phyloP scores from a whole-genome alignment of 2,329 filamentous ascomycete genomes.

The Monilinia vaccinii-corymbosi region DNA sequence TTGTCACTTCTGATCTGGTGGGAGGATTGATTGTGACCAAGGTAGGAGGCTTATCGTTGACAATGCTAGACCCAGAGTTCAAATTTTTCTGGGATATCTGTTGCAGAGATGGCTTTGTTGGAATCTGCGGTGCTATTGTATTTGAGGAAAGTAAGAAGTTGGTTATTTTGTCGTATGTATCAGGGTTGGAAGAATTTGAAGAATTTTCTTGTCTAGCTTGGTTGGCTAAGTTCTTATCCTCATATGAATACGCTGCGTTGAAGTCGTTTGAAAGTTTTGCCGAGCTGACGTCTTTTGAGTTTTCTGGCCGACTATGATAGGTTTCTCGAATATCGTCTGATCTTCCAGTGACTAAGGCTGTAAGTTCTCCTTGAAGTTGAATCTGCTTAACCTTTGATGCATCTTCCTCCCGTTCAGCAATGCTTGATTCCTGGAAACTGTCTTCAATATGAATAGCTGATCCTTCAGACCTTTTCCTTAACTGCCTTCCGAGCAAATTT shows the following conservation, averaged over 20 bases:
- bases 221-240: too few relatives aligned
- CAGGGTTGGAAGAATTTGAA: neutral
- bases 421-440: neutral
- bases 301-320: neutral
- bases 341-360: neutral
- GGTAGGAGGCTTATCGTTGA: neutral
- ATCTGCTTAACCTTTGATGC: neutral
- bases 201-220: neutral
- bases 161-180: neutral
- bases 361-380: neutral
- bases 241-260: too few relatives aligned
- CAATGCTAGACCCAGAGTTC: neutral
- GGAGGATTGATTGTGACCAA: neutral
- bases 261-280: neutral
- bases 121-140: neutral
- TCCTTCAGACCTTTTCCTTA: neutral
- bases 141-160: neutral
- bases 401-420: neutral
- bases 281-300: too few relatives aligned
- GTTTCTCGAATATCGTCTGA: neutral
- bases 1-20: neutral
- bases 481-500: neutral
- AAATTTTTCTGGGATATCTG: too few relatives aligned
- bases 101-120: neutral
- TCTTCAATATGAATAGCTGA: neutral